These are phyloP conservation scores for Cystofilobasidium macerans DNA, from an alignment of 768 basidiomycete genomes.

Conservation along the genomic window DNA sequence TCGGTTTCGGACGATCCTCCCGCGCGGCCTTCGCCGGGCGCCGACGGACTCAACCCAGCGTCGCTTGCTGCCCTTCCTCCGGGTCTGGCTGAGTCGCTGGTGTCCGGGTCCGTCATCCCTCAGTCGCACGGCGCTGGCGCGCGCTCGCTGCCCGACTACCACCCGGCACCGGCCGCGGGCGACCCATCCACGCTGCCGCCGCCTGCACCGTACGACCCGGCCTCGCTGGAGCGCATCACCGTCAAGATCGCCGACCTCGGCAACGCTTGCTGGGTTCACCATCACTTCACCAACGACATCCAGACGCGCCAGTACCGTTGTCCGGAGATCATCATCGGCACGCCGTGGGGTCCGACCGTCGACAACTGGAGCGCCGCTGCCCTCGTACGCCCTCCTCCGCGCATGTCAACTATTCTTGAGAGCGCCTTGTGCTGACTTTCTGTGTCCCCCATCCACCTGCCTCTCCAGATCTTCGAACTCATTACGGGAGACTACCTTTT, in stretches of 20 bases:
- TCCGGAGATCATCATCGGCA: conserved; percentile 93
- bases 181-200: conserved; percentile 42
- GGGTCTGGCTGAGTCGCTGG: conserved; percentile 3
- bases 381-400: conserved; percentile 49
- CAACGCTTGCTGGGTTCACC: conserved; percentile 82
- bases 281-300: conserved; percentile 84
- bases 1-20: conserved; percentile 13
- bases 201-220: conserved; percentile 33
- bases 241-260: conserved; percentile 99
- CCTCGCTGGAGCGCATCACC: conserved; percentile 59
- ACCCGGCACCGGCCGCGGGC: conserved; percentile 38
- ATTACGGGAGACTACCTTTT: conserved; percentile 91
- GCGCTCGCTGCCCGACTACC: conserved; percentile 25
- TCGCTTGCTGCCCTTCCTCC: too few species aligned
- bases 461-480: conserved; percentile 82
- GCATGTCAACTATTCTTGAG: conserved; percentile 2
- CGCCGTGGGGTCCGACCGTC: conserved; percentile 87
- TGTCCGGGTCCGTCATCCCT: conserved; percentile 10
- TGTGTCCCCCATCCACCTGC: not conserved
- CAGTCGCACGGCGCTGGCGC: conserved; percentile 28
- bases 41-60: too few species aligned
- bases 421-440: too few species aligned
- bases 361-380: conserved; percentile 96
- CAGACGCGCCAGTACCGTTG: conserved; percentile 95
- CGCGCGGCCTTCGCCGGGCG: too few species aligned